Evolutionary conservation across 495 filamentous ascomycete species (phyloP).

Genomic region (Aspergillus steynii): DNA sequence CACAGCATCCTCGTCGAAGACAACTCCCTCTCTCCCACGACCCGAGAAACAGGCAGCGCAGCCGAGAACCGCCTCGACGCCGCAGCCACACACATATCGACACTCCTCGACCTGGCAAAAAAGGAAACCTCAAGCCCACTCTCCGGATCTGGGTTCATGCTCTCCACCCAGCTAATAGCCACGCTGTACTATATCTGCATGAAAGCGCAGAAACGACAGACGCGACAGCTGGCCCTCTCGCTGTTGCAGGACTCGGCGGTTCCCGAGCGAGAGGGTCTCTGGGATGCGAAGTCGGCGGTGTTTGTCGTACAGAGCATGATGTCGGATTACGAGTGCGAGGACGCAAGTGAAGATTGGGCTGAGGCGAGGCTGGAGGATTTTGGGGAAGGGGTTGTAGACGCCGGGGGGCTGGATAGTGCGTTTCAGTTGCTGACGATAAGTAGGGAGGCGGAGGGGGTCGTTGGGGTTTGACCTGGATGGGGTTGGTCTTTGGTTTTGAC

Average conservation of each 20-base stretch:
- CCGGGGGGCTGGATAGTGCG: not conserved
- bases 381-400: not conserved
- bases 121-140: not conserved
- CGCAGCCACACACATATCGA: slow-evolving; percentile 12
- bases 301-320: slow-evolving; percentile 7
- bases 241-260: slow-evolving; percentile 14
- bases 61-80: slow-evolving; percentile 7
- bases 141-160: slow-evolving; percentile 12
- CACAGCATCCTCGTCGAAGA: slow-evolving; percentile 8
- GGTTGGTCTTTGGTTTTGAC: too few species aligned
- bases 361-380: not conserved
- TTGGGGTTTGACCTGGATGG: not conserved
- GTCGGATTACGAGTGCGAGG: not conserved
- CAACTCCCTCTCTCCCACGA: not conserved
- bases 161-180: slow-evolving; percentile 22
- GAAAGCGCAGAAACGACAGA: slow-evolving; percentile 15
- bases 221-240: slow-evolving; percentile 10
- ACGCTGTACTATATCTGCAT: slow-evolving; percentile 24
- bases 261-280: slow-evolving; percentile 23
- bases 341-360: too few species aligned
- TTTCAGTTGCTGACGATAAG: not conserved
- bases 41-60: not conserved
- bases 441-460: not conserved
- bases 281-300: slow-evolving; percentile 17
- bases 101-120: slow-evolving; percentile 7